A percentile compares a stretch with the other conserved stretches of the same genome.
phyloP scores from a whole-genome alignment of 129 eudicot species.

The Ambrosia artemisiifolia region DNA sequence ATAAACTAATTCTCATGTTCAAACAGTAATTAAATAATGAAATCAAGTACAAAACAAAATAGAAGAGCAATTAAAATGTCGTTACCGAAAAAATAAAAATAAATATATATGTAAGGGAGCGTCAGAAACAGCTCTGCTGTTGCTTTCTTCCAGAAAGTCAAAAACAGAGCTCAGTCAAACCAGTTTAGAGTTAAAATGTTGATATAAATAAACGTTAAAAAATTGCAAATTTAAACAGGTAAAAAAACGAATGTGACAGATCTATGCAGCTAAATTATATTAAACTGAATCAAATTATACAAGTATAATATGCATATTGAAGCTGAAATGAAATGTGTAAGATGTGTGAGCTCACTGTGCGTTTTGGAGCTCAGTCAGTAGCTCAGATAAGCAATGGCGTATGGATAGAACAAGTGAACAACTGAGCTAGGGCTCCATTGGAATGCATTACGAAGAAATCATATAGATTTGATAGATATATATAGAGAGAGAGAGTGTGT shows the following conservation, averaged over 20 bases:
- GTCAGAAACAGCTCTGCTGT: neutral
- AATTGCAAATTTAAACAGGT: neutral
- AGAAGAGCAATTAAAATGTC: neutral
- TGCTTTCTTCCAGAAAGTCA: constrained; percentile 5
- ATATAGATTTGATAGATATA: constrained; percentile 8
- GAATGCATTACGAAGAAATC: neutral
- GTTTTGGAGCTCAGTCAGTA: constrained; percentile 29
- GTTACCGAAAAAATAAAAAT: neutral
- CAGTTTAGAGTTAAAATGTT: neutral
- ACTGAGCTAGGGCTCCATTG: constrained; percentile 35
- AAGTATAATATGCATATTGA: neutral
- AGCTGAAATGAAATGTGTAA: neutral
- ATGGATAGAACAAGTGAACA: constrained; percentile 14
- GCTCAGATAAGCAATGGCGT: constrained; percentile 20
- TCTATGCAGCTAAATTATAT: constrained; percentile 12
- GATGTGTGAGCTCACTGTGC: constrained; percentile 42
- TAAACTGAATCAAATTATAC: constrained; percentile 6
- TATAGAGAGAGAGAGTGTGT: neutral
- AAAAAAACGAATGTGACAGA: neutral
- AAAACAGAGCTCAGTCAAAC: constrained; percentile 1
- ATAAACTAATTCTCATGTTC: neutral
- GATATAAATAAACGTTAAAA: neutral
- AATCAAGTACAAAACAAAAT: constrained; percentile 22
- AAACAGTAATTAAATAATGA: constrained; percentile 4
- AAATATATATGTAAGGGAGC: neutral